Evolutionary conservation across 2,329 filamentous ascomycete species (phyloP).

Genomic region (Cladosporium sphaerospermum): DNA sequence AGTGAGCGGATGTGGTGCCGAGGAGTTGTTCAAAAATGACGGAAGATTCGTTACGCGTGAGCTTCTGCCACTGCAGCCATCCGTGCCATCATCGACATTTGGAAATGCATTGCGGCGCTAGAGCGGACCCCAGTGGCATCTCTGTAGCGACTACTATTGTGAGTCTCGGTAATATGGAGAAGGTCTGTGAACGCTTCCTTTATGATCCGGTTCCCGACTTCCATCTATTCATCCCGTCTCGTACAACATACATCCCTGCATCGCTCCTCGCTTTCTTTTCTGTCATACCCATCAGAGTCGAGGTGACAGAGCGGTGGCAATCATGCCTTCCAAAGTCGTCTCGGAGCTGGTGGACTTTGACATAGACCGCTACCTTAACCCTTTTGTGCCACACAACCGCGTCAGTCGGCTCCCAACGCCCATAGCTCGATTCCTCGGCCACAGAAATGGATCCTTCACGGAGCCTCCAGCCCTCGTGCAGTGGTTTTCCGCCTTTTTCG

Average conservation of each 20-base stretch:
- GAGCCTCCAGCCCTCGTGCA: conserved; percentile 38
- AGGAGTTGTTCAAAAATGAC: conserved; percentile 9
- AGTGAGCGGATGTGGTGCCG: neutral
- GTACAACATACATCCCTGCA: neutral
- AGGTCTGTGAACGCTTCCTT: neutral
- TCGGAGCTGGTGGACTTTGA: conserved; percentile 51
- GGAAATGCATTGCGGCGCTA: neutral
- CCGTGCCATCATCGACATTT: neutral
- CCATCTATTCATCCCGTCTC: too few species aligned
- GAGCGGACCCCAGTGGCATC: neutral
- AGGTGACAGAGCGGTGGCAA: neutral
- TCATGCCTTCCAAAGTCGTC: conserved; percentile 4
- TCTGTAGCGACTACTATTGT: neutral
- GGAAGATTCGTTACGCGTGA: conserved; percentile 1
- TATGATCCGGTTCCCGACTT: too few species aligned
- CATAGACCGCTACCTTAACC: conserved; percentile 71
- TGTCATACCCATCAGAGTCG: neutral
- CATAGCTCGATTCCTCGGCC: conserved; percentile 59
- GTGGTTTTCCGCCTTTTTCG: conserved; percentile 38
- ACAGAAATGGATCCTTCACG: conserved; percentile 32
- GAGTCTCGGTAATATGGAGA: neutral
- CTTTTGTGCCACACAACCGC: conserved; percentile 59
- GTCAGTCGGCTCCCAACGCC: conserved; percentile 58
- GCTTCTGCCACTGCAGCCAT: neutral
- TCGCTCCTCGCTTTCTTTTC: neutral